Conservation (phyloP, 1,139 yeast species). For the Yamadazyma dushanensis region DNA sequence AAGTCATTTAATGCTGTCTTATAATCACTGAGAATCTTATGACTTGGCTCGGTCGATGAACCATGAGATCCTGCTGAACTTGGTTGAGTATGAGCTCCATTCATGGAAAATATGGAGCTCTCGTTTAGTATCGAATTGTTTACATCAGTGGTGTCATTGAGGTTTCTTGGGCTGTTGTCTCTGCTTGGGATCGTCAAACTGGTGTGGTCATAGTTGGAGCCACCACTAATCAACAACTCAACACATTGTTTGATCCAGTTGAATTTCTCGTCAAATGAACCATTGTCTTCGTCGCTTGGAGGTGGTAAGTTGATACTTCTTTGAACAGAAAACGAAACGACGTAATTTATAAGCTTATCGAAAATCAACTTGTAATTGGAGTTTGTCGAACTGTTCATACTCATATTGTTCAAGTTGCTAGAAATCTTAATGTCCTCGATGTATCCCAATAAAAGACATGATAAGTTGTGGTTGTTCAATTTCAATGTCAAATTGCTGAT, state of each 20-base stretch:
- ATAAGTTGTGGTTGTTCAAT: conserved; percentile 42
- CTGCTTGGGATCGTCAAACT: conserved; percentile 17
- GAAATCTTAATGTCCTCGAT: conserved; percentile 43
- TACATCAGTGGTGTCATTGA: conserved; percentile 10
- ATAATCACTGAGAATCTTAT: conserved; percentile 39
- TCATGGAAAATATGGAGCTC: conserved; percentile 26
- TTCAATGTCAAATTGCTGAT: conserved; percentile 28
- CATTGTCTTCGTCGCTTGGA: conserved; percentile 22
- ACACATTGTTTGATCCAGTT: conserved; percentile 59
- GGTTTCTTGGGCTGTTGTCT: conserved; percentile 15
- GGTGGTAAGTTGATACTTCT: conserved; percentile 47
- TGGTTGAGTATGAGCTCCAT: conserved; percentile 20
- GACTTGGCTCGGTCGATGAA: conserved; percentile 4
- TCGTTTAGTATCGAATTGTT: conserved; percentile 23
- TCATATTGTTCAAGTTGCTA: conserved; percentile 5
- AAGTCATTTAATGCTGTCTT: conserved; percentile 60
- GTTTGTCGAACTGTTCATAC: conserved; percentile 7
- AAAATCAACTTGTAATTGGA: conserved; percentile 18
- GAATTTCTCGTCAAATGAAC: conserved; percentile 32
- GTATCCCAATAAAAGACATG: conserved; percentile 47
- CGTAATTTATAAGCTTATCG: conserved; percentile 53
- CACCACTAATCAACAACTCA: conserved; percentile 30
- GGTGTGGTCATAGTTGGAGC: conserved; percentile 13
- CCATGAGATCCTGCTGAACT: not conserved
- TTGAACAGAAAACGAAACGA: conserved; percentile 57